Conservation (phyloP, 306 rosid genomes). For the Cicer pinnatifidum region DNA sequence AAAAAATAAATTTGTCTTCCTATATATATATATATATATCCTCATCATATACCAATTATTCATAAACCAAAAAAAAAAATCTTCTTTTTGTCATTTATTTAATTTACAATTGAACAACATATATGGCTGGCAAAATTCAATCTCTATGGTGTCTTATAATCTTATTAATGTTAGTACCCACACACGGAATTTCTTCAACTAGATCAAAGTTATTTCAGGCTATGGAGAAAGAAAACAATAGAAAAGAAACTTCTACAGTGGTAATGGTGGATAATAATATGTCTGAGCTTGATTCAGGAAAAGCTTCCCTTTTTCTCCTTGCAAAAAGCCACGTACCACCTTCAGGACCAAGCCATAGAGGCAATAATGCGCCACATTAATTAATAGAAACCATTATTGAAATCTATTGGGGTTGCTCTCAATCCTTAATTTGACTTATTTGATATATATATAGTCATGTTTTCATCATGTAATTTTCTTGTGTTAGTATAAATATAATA, state of each 20-base stretch:
- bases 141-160: constrained; percentile 18
- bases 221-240: background rate
- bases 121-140: constrained; percentile 38
- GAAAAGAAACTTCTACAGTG: constrained; percentile 21
- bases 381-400: constrained; percentile 34
- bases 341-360: constrained; percentile 54
- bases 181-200: constrained; percentile 11
- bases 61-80: constrained; percentile 3
- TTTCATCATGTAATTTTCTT: background rate
- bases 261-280: background rate
- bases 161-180: background rate
- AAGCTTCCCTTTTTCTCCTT: background rate
- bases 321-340: constrained; percentile 40
- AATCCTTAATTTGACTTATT: no score
- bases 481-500: background rate
- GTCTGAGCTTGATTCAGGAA: constrained; percentile 11
- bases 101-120: constrained; percentile 8
- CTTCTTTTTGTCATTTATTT: background rate
- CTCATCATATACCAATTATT: background rate
- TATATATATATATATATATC: constrained; percentile 12
- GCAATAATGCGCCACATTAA: constrained; percentile 28
- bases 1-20: no score
- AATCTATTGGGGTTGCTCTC: background rate
- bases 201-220: background rate
- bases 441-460: background rate